Evolutionary conservation across 371 early-diverging fungal genomes (phyloP).

Genomic region (Saksenaea oblongispora): DNA sequence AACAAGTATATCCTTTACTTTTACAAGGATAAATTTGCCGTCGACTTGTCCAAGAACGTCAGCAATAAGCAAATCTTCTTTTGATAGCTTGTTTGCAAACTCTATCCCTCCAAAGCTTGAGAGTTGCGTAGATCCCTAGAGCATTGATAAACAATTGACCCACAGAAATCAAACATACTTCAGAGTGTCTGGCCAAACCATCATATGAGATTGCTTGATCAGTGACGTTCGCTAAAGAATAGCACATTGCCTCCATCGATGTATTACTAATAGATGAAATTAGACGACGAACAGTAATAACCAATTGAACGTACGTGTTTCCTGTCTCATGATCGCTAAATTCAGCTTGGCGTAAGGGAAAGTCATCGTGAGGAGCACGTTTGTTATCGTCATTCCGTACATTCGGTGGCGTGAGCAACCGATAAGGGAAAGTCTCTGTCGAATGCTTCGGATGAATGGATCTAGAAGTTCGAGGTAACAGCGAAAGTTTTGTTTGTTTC

Average conservation of each 20-base stretch:
- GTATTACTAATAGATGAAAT: too few species aligned
- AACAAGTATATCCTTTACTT: slow-evolving; percentile 39
- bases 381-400: background rate
- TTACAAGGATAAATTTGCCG: slow-evolving; percentile 62
- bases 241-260: too few species aligned
- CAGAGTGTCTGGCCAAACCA: background rate
- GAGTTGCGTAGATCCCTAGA: background rate
- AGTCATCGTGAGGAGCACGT: background rate
- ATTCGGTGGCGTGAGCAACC: background rate
- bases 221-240: too few species aligned
- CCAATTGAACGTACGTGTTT: too few species aligned
- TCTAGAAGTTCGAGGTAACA: background rate
- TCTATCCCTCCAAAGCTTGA: background rate
- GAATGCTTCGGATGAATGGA: background rate
- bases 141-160: background rate
- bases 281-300: too few species aligned
- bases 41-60: slow-evolving; percentile 69
- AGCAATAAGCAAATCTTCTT: slow-evolving; percentile 27
- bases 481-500: background rate
- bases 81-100: slow-evolving; percentile 32
- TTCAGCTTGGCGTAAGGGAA: too few species aligned
- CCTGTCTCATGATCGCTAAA: too few species aligned
- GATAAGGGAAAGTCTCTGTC: background rate
- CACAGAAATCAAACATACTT: background rate
- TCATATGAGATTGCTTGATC: too few species aligned